Evolutionary conservation across 805 yeast genomes (phyloP), one percentile per base, ranked within the genome.

Genomic region (Dipodascopsis uninucleata): DNA sequence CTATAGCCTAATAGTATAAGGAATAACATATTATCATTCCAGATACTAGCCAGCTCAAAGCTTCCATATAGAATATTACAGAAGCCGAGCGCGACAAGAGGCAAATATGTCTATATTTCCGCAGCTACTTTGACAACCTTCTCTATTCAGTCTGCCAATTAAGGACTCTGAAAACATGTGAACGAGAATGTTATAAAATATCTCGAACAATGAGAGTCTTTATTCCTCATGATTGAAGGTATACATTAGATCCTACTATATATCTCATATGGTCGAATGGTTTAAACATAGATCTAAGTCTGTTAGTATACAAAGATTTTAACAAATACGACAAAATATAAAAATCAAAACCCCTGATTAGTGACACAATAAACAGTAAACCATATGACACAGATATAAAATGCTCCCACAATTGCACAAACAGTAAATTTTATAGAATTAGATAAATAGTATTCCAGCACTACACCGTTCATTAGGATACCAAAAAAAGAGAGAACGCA

Each of bases 61-160:
- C 35, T 16, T 21, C 28, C 40, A 17, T 16, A 24, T 16, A 22
- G 14, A 34, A 39, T 17, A 28, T 18, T 9, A 9, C 14, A 32
- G 24, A 41, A 39, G 33, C 45, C 36, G 45, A 41, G 45, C 45
- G 45, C 28, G 44, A 31, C 44, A 4, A 41, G 20, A 41, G 28
- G 44, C 35, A 31, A 8, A 10, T 8, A 23, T 31, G 10, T 10
- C 10, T n/a, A 26, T 26, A n/a, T n/a, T n/a, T n/a, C n/a, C n/a
- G n/a, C n/a, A n/a, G n/a, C n/a, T n/a, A n/a, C n/a, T n/a, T 34
- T 36, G 9, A 12, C 10, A 6, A 31, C 7, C 16, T 18, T 7
- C 34, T 7, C n/a, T 31, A 21, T 26, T 6, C 8, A 14, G 14
- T 6, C 23, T 12, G 36, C 5, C 5, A 8, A 14, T 5, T 7